Evolutionary conservation across 805 yeast species (phyloP).

Genomic region (Cyberlindnera maritima): DNA sequence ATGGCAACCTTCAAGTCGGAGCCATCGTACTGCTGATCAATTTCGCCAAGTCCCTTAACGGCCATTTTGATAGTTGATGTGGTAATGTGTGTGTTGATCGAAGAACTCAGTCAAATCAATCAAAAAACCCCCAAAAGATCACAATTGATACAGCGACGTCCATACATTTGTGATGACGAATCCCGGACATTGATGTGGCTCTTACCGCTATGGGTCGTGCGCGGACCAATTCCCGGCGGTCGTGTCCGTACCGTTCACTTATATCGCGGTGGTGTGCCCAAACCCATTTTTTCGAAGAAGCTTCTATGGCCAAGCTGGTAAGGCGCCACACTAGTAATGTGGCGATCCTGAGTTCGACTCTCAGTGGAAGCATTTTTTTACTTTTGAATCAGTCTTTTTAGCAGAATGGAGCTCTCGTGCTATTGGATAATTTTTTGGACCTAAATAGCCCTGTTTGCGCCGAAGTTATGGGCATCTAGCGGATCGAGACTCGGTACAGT

Average conservation of each 20-base stretch:
- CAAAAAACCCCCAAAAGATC: too few species aligned
- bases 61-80: conserved; percentile 55
- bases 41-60: conserved; percentile 73
- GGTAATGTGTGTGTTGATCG: too few species aligned
- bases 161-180: neutral
- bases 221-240: neutral
- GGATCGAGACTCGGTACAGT: too few species aligned
- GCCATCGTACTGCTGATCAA: conserved; percentile 70
- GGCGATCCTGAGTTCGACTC: conserved; percentile 78
- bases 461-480: too few species aligned
- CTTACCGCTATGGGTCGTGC: neutral
- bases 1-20: conserved; percentile 72
- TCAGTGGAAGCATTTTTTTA: conserved; percentile 56
- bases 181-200: neutral
- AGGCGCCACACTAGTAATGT: conserved; percentile 85
- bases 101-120: too few species aligned
- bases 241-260: conserved; percentile 4
- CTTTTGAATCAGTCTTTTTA: neutral
- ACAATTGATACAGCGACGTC: too few species aligned
- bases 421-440: too few species aligned
- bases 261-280: neutral
- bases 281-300: conserved; percentile 14
- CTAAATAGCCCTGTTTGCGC: too few species aligned
- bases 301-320: conserved; percentile 65
- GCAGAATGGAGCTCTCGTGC: too few species aligned